Evolutionary conservation across 148 eudicot genomes (phyloP), one percentile per base, ranked within the genome.

Genomic region (Spergularia marina): DNA sequence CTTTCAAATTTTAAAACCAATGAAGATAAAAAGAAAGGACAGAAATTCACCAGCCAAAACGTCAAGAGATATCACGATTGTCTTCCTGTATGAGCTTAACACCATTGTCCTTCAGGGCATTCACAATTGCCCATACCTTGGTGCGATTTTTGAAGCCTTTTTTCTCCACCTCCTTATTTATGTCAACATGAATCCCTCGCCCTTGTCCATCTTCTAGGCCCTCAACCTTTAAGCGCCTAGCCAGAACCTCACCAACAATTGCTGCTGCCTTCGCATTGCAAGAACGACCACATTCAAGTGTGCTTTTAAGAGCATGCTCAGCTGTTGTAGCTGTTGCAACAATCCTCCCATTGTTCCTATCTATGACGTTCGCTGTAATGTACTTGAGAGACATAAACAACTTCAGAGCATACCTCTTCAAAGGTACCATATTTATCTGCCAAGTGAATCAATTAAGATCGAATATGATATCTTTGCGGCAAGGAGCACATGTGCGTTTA

Each of bases 191-290:
- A 44, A 44, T 44, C 49, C 49, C 49, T 44, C 49, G 49, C 51
- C 84, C 93, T 41, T 81, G 85, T 34, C 89, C 91, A 53, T 81
- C 77, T 56, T 87, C 89, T 18, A 89, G 86, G 55, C 93, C 90
- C 74, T 87, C 97, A 40, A 91, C 97, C 71, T 84, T 87, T 34
- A 67, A 47, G 71, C 71, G 71, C 54, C 71, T 67, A n/a, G 71
- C 71, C 53, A 67, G 47, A 20, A 67, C 16, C 54, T 89, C 96
- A 44, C 96, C 96, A 25, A 91, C 89, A 36, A 87, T 76, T 15
- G 85, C 80, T 1, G 91, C 96, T 5, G 93, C 96, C 81, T 89
- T 91, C 5, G 93, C 90, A 76, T 87, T 91, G 83, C 91, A 87
- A 71, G 88, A 72, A 23, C 93, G 84, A 34, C 97, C 90, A 65